A percentile compares a stretch with the other conserved stretches of the same genome.
phyloP scores from a whole-genome alignment of 225 moss, liverwort and hornwort genomes.

The Sphagnum tenellum region DNA sequence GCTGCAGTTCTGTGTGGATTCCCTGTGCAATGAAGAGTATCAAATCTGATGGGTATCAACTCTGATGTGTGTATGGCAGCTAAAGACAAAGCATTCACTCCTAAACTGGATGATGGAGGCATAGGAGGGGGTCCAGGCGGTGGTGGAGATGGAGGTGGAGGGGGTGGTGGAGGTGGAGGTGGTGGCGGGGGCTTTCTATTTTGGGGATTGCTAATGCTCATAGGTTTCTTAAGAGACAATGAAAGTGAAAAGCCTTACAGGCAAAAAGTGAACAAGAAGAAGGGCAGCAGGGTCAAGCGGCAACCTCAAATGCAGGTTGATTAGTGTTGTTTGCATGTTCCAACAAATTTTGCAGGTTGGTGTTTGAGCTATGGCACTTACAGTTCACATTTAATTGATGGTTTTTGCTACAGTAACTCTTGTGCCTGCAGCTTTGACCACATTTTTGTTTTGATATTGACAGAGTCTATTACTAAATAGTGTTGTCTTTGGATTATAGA shows the following conservation, averaged over 20 bases:
- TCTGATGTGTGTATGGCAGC: slow-evolving; percentile 16
- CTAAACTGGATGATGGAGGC: slow-evolving; percentile 44
- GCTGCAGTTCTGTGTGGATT: too few relatives aligned
- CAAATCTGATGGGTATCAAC: background rate
- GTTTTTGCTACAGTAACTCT: too few relatives aligned
- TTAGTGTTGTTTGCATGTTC: slow-evolving; percentile 1
- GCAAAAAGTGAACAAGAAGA: slow-evolving; percentile 30
- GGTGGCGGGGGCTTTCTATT: slow-evolving; percentile 48
- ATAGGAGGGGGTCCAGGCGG: slow-evolving; percentile 28
- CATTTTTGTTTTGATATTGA: too few relatives aligned
- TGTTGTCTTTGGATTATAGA: too few relatives aligned
- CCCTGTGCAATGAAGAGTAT: too few relatives aligned
- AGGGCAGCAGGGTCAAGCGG: slow-evolving; percentile 10
- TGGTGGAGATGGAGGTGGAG: slow-evolving; percentile 33
- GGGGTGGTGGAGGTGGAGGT: slow-evolving; percentile 38
- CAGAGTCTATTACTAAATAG: too few relatives aligned
- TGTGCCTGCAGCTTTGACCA: too few relatives aligned
- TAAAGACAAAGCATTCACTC: slow-evolving; percentile 40
- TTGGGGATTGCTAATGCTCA: slow-evolving; percentile 49
- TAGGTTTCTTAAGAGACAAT: slow-evolving; percentile 42
- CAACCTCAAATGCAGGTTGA: slow-evolving; percentile 27
- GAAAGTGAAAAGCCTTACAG: slow-evolving; percentile 40
- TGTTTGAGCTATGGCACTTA: too few relatives aligned
- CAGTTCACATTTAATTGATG: too few relatives aligned
- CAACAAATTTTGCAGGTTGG: too few relatives aligned